Conservation (phyloP, 352 stramenopile species). For the Albugo laibachii region DNA sequence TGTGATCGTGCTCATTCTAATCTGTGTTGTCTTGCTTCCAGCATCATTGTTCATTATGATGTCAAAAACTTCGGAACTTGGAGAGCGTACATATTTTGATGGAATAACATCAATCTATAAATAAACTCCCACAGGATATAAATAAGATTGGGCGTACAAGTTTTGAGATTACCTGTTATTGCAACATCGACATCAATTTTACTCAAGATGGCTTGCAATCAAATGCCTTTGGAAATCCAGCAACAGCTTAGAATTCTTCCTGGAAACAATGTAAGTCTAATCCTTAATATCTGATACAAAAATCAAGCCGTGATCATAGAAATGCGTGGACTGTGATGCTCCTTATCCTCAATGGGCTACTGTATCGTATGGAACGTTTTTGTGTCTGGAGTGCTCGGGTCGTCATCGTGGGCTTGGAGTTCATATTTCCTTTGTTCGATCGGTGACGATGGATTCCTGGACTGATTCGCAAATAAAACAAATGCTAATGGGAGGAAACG, state of each 20-base stretch:
- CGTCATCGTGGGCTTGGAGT: constrained; percentile 83
- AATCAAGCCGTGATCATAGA: too few species aligned
- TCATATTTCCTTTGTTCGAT: constrained; percentile 85
- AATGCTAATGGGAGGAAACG: constrained; percentile 29
- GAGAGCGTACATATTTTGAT: too few species aligned
- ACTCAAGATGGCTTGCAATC: constrained; percentile 27
- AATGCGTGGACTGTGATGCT: constrained; percentile 86
- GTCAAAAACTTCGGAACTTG: too few species aligned
- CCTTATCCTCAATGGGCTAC: constrained; percentile 89
- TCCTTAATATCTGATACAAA: too few species aligned
- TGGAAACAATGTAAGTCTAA: too few species aligned
- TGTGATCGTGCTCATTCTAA: too few species aligned
- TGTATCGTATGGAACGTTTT: constrained; percentile 89
- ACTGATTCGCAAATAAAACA: constrained; percentile 73
- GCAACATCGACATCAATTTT: not conserved
- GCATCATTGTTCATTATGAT: too few species aligned
- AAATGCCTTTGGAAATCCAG: constrained; percentile 73
- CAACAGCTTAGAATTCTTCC: constrained; percentile 63
- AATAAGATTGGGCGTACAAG: too few species aligned
- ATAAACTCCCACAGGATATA: too few species aligned
- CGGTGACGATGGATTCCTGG: constrained; percentile 75
- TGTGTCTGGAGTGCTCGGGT: constrained; percentile 89
- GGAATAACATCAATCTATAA: too few species aligned
- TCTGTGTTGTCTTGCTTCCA: too few species aligned
- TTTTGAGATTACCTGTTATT: too few species aligned